Base-by-base conservation (phyloP, 805 yeast genomes). In the Dipodascus geniculatus region DNA sequence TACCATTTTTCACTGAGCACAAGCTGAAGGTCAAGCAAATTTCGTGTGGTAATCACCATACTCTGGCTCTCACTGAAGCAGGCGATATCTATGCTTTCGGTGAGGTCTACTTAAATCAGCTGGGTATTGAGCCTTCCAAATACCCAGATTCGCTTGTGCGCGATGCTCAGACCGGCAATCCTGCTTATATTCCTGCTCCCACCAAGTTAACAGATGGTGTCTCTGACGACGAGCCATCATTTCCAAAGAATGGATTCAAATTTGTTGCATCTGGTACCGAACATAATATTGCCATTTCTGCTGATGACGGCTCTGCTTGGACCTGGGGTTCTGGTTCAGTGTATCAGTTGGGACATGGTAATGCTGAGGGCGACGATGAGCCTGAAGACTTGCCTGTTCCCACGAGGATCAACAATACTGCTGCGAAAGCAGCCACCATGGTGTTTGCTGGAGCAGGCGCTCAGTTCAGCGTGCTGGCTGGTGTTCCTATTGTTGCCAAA, bases 301-400 rank as follows among this genome's bases (percentile, higher is more conserved):
- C 54, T 42, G 78, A 74, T 22, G 88, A 87, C 61, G 99, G 99
- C 14, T 72, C 86, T 51, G 86, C 82, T 1, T 93, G 81, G 71
- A 80, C 97, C 1, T 93, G 99, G 99, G 99, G 99, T 1, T 93
- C 90, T 66, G 97, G 95, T 48, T 98, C 91, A 60, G 90, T 96
- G 0, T 93, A 88, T 69, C 99, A 96, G 19, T 83, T 91, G 31
- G 99, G 99, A 11, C 81, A 89, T 56, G 99, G 99, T 4, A 66
- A 66, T 51, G 90, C 89, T 19, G 73, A 75, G 3, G 82, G 86
- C 38, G 96, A 87, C 49, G 98, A 91, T 66, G 85, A 86, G 38
- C 96, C 84, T 2, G 87, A 79, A 49, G 98, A 93, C 66, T 85
- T 88, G 53, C 95, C 82, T 52, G 73, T 73, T 20, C 99, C 99